Conservation (phyloP, 2,329 filamentous ascomycete species). For the Fusarium musae region DNA sequence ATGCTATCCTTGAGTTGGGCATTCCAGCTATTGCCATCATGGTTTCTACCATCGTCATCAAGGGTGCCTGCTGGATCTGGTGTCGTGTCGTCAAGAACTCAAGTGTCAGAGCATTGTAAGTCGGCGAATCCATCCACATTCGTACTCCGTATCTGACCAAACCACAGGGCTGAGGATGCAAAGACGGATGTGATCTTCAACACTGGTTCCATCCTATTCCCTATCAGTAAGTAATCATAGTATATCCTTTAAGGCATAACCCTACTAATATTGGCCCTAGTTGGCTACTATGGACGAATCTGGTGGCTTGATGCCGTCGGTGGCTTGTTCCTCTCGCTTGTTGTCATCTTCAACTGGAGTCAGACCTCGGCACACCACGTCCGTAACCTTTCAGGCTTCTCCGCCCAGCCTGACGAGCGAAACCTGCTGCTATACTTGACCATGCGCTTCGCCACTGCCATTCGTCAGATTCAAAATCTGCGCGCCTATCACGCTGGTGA, state of each 20-base stretch:
- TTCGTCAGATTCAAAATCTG: slow-evolving; percentile 85
- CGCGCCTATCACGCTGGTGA: slow-evolving; percentile 88
- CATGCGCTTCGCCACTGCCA: slow-evolving; percentile 91
- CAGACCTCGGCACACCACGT: slow-evolving; percentile 80
- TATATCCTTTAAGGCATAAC: slow-evolving; percentile 9
- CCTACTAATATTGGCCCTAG: slow-evolving; percentile 46
- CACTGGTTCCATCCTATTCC: slow-evolving; percentile 87
- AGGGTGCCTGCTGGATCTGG: slow-evolving; percentile 86
- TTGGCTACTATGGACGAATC: slow-evolving; percentile 78
- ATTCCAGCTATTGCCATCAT: slow-evolving; percentile 82
- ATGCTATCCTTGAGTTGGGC: slow-evolving; percentile 77
- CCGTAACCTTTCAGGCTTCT: slow-evolving; percentile 81
- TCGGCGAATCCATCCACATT: slow-evolving; percentile 25
- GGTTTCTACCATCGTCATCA: slow-evolving; percentile 82
- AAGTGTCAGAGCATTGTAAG: slow-evolving; percentile 80
- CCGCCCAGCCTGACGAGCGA: slow-evolving; percentile 81
- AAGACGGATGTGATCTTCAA: slow-evolving; percentile 90
- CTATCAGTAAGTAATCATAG: slow-evolving; percentile 64
- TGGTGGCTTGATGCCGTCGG: slow-evolving; percentile 89
- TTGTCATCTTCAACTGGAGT: slow-evolving; percentile 85
- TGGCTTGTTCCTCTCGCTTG: slow-evolving; percentile 79
- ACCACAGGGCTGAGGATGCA: slow-evolving; percentile 60
- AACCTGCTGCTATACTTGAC: slow-evolving; percentile 90
- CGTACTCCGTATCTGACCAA: slow-evolving; percentile 4
- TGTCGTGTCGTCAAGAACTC: slow-evolving; percentile 88